These are phyloP conservation scores for Auricularia sp. DNA, from an alignment of 768 basidiomycete genomes.

Conservation along the genomic window DNA sequence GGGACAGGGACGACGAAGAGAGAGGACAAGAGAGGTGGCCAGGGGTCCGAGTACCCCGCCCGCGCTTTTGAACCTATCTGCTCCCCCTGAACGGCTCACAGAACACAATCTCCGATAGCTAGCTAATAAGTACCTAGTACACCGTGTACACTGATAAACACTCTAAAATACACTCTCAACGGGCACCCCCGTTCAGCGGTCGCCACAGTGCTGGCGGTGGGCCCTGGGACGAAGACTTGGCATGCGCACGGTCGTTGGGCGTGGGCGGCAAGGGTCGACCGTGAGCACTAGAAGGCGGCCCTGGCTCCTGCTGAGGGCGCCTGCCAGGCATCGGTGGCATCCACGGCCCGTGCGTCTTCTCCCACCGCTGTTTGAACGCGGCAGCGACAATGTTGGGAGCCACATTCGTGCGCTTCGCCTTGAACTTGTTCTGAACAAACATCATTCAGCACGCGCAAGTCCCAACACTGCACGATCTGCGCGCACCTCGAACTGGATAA, in stretches of 20 bases:
- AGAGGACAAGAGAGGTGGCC: background rate
- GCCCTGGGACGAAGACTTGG: too few relatives aligned
- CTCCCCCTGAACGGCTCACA: too few relatives aligned
- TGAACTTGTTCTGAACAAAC: background rate
- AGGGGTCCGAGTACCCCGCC: too few relatives aligned
- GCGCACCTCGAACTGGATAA: background rate
- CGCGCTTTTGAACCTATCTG: too few relatives aligned
- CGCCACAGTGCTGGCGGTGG: too few relatives aligned
- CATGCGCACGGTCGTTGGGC: too few relatives aligned
- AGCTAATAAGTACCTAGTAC: too few relatives aligned
- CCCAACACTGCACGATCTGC: background rate
- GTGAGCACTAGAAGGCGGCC: background rate
- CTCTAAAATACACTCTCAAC: too few relatives aligned
- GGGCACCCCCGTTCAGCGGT: too few relatives aligned
- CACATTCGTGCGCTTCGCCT: background rate
- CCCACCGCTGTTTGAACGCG: conserved; percentile 1
- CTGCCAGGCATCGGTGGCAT: background rate
- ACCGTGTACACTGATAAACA: too few relatives aligned
- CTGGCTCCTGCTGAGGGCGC: background rate
- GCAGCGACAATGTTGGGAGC: background rate
- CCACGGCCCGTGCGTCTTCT: background rate
- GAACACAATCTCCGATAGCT: too few relatives aligned
- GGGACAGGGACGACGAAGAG: background rate
- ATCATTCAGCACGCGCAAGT: background rate
- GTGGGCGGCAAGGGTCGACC: too few relatives aligned